Base-by-base conservation (phyloP, 495 filamentous ascomycete species). In the Glutinoglossum americanum region DNA sequence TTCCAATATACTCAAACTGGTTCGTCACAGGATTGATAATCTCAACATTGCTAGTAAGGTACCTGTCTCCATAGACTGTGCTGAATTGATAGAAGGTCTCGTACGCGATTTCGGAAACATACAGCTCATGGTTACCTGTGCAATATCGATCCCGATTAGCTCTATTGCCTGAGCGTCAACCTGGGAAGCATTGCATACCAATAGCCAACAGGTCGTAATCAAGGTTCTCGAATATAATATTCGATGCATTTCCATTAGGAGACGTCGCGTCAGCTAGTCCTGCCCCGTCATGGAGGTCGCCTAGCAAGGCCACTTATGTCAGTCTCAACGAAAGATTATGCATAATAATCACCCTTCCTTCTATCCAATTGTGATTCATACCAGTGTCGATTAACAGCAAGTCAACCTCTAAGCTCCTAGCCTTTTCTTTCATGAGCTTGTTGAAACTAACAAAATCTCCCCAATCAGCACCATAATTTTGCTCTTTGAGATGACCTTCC, bases 361-460 rank as follows among this genome's bases (percentile, higher is more conserved):
- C 21, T 3, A 25, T 19, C n/a, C 35, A 57, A 3, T 32, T 33
- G n/a, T 25, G 48, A 28, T 19, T 59, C 60, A 39, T 45, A 69
- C 70, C 70, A 9, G 89, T 95, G 70, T 98, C 92, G 59, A 98
- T 75, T 25, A 98, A 78, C 27, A 97, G 71, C 25, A 98, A 69
- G 67, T 98, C 92, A 33, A 80, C 78, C 21, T 84, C 88, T 39
- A 81, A 74, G 3, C 78, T 73, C 63, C 95, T 84, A 25, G 87
- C 86, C 65, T 76, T 82, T 61, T 79, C 71, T 26, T 79, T 83
- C 76, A 98, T 79, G 62, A 87, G 87, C 33, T 80, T 70, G 21
- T 87, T 80, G 64, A 98, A 94, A 10, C 90, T 97, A 61, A 97
- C 77, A 69, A 97, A 98, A 71, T 98, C 92, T 37, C 92, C 92